These are phyloP conservation scores for Epichloe amarillans DNA, from an alignment of 2,329 filamentous ascomycete species.

Conservation along the genomic window DNA sequence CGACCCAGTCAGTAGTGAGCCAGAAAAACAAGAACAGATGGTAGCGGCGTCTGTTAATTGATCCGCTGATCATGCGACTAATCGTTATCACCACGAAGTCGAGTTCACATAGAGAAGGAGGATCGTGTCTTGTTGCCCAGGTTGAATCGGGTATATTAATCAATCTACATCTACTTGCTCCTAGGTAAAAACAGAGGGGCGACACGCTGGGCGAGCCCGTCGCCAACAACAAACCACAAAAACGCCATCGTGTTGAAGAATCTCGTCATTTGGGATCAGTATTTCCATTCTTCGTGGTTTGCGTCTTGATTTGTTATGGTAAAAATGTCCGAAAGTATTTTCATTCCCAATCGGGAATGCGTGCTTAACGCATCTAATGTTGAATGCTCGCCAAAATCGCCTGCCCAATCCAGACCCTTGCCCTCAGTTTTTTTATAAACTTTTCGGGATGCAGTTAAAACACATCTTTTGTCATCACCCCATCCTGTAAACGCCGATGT, in stretches of 20 bases:
- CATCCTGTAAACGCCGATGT: constrained; percentile 40
- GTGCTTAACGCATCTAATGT: constrained; percentile 23
- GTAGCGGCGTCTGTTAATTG: too few relatives aligned
- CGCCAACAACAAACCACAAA: neutral
- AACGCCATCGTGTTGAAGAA: constrained; percentile 11
- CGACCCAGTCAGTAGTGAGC: too few relatives aligned
- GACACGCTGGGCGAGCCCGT: neutral
- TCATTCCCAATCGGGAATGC: constrained; percentile 18
- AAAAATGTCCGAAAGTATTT: constrained; percentile 10
- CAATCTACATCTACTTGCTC: constrained; percentile 5
- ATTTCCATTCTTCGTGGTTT: constrained; percentile 1
- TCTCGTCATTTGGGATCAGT: constrained; percentile 2
- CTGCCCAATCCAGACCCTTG: constrained; percentile 9
- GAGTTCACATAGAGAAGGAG: too few relatives aligned
- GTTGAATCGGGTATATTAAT: constrained; percentile 11
- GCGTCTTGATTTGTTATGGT: constrained; percentile 11
- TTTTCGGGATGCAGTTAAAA: constrained; percentile 24
- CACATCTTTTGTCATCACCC: constrained; percentile 20
- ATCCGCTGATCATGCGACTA: too few relatives aligned
- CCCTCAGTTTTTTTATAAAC: constrained; percentile 17
- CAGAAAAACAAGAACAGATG: too few relatives aligned
- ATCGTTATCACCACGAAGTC: too few relatives aligned
- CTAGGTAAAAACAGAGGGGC: neutral
- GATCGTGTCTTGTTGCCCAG: constrained; percentile 5
- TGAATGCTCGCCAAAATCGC: constrained; percentile 24